Base-by-base conservation (phyloP, 805 yeast species). In the Kodamaea kaohsiungensis region DNA sequence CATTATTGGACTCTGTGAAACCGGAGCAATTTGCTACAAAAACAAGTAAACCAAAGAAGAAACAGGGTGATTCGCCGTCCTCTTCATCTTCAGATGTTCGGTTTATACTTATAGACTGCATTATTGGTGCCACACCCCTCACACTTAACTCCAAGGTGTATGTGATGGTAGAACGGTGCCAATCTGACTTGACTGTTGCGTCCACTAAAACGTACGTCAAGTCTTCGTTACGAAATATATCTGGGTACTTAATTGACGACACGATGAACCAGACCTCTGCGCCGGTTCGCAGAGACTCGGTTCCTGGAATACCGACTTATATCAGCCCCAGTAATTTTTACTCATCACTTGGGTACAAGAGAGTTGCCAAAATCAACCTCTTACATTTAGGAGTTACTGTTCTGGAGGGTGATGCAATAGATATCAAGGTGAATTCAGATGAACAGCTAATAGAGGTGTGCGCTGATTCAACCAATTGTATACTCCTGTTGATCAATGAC, bases 391-490 rank as follows among this genome's bases (percentile, higher is more conserved):
- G 78, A 13, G 53, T 67, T 16, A 68, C 75, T 0, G 45, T 40
- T 7, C 53, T 68, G 8, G 62, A 65, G 30, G 61, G 67, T 0
- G 64, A 65, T 43, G 56, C 66, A 25, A 65, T 80, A 1, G 82
- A 78, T 48, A 46, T 85, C 30, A 80, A 79, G 47, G 62, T 85
- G 8, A 77, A 76, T 50, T 58, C 82, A 6, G 88, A 83, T 53
- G 71, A 71, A 15, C 65, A 80, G 13, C 74, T 71, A 17, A 46
- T 87, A 0, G 85, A 84, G 22, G 54, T 86, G 2, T 91, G 97
- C 72, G 93, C 97, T 1, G 98, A 92, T 65, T 90, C 97, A 0
- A 78, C 85, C 0, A 87, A 89, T 61, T 82, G 93, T 10, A 67
- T 92, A 43, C 56, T 84, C 1, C 96, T 88, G 57, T 62, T 89